These are phyloP conservation scores for Xylaria acuta DNA, from an alignment of 495 filamentous ascomycete genomes.

Conservation along the genomic window DNA sequence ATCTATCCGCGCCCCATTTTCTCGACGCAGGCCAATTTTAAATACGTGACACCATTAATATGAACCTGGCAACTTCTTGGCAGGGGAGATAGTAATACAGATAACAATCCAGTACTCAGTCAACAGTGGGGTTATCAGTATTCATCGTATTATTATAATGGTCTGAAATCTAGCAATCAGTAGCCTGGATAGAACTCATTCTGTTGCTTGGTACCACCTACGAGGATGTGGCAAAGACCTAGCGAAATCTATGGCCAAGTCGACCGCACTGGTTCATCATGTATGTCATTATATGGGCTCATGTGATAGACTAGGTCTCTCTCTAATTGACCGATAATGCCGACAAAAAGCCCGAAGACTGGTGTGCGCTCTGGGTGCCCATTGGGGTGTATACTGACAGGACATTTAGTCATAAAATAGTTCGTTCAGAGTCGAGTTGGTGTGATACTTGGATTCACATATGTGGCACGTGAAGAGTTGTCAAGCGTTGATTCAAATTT, in stretches of 20 bases:
- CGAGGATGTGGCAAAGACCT: neutral
- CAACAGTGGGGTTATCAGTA: neutral
- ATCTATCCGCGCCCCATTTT: neutral
- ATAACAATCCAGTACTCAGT: neutral
- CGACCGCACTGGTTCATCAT: neutral
- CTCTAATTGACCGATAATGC: conserved; percentile 3
- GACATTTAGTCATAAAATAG: conserved; percentile 10
- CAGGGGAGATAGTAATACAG: neutral
- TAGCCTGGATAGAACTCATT: neutral
- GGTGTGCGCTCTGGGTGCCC: neutral
- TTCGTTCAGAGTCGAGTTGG: neutral
- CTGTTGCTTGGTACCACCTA: neutral
- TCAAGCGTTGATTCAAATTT: neutral
- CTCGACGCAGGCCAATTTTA: neutral
- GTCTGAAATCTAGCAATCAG: neutral
- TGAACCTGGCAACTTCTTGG: neutral
- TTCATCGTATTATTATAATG: neutral
- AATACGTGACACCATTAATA: neutral
- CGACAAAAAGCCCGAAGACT: conserved; percentile 3
- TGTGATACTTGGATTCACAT: neutral
- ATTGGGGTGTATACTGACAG: neutral
- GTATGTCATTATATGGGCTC: neutral
- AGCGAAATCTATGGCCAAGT: neutral
- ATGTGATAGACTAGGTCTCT: conserved; percentile 6
- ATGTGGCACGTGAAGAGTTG: neutral